Evolutionary conservation across 345 rosid species (phyloP), one percentile per base, ranked within the genome.

Genomic region (Syzygium aqueum): DNA sequence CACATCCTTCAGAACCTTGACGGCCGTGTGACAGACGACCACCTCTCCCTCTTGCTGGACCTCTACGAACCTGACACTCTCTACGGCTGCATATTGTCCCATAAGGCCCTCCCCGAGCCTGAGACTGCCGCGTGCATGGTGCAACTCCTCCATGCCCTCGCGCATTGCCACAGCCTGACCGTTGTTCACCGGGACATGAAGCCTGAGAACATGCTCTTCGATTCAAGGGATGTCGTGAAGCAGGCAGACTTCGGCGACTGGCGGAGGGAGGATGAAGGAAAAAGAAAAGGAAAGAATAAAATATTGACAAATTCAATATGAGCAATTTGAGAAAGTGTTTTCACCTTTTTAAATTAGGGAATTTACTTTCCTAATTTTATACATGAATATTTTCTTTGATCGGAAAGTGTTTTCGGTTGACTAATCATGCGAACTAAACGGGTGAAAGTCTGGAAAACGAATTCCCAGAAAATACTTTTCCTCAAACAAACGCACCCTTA

Each of bases 181-280:
- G 92, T 95, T 21, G 95, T 94, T 23, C 99, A 97, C 73, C 91
- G 98, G 1, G 99, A 97, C 59, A 88, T 97, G 10, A 97, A 97
- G 67, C 93, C 95, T 2, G 99, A 97, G 7, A 93, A 97, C 88
- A 78, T 95, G 7, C 88, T 95, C 19, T 87, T 97, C 22, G 94
- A 93, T 85, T 90, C 90, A 10, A 67, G 86, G 84, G 89, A 56
- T 13, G 77, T 57, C 8, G 85, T 95, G 63, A 95, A 93, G 88
- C 88, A 95, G 2, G 96, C 94, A 2, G 99, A 96, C 85, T 96
- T 96, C 28, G 99, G 99, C 27, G 40, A 37, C 95, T 97, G 61
- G 61, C 12, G 2, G 61, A 37, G 40, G 40, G 40, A 37, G 40
- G 40, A 37, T 37, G 40, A 37, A 37, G 40, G 40, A 37, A 37